A percentile compares a stretch with the other conserved stretches of the same genome.
Evolutionary conservation across 2,329 filamentous ascomycete species (phyloP).

Genomic region (Huntiella abstrusa): DNA sequence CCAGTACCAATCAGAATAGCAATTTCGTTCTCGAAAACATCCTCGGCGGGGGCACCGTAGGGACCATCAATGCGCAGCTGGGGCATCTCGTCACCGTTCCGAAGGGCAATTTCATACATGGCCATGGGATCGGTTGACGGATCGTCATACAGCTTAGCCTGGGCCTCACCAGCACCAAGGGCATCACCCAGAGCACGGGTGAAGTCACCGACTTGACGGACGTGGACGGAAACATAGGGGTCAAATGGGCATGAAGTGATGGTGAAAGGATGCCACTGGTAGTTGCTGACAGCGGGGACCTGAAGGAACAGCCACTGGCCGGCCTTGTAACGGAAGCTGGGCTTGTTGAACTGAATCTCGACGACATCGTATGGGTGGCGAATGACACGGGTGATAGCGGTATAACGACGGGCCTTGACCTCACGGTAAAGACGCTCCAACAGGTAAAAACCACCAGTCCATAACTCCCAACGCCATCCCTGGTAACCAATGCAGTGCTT

Average conservation of each 20-base stretch:
- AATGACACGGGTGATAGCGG: conserved; percentile 83
- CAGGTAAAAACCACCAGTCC: conserved; percentile 70
- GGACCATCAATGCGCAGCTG: conserved; percentile 65
- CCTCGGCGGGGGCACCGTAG: conserved; percentile 81
- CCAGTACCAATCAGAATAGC: conserved; percentile 60
- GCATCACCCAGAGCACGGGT: conserved; percentile 64
- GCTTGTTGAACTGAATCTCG: conserved; percentile 78
- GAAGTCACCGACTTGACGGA: conserved; percentile 79
- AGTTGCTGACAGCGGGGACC: conserved; percentile 56
- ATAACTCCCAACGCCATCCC: conserved; percentile 93
- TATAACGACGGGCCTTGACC: conserved; percentile 62
- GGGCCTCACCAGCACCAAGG: conserved; percentile 59
- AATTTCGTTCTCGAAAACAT: conserved; percentile 72
- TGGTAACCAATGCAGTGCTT: conserved; percentile 85
- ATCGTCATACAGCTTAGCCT: conserved; percentile 62
- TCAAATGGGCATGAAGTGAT: conserved; percentile 86
- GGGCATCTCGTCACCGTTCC: conserved; percentile 72
- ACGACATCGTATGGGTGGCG: conserved; percentile 88
- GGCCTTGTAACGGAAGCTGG: conserved; percentile 79
- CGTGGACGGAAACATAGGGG: conserved; percentile 68
- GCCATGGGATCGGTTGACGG: conserved; percentile 52
- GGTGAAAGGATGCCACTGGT: conserved; percentile 87
- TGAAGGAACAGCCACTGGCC: conserved; percentile 86
- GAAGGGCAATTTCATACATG: conserved; percentile 78
- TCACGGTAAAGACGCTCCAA: conserved; percentile 81